phyloP scores from a whole-genome alignment of 2,329 filamentous ascomycete species.

The Ophiostoma triangulosporum region DNA sequence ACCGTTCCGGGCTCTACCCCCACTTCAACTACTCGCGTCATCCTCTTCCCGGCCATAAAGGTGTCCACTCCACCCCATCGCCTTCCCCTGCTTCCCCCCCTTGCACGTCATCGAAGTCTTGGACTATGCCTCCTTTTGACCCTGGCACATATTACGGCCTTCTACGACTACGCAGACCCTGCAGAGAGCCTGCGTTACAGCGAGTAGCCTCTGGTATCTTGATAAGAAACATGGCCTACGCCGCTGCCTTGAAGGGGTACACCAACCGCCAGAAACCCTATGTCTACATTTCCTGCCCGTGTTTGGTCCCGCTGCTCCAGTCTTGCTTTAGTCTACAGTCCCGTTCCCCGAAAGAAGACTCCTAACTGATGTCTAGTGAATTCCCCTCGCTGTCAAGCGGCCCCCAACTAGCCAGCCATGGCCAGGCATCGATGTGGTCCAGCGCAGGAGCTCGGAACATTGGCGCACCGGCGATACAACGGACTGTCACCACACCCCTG shows the following conservation, averaged over 20 bases:
- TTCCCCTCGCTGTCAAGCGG: conserved; percentile 54
- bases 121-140: conserved; percentile 5
- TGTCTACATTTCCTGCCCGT: background rate
- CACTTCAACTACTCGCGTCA: background rate
- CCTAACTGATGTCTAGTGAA: conserved; percentile 33
- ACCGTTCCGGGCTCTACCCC: background rate
- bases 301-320: too few relatives aligned
- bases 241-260: conserved; percentile 10
- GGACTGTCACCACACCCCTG: conserved; percentile 37
- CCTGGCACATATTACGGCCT: conserved; percentile 5
- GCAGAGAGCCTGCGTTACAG: conserved; percentile 5
- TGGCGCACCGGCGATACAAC: conserved; percentile 31
- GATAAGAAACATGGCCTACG: conserved; percentile 8
- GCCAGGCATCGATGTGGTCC: conserved; percentile 41
- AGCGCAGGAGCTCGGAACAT: conserved; percentile 34
- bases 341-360: conserved; percentile 14
- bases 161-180: conserved; percentile 6
- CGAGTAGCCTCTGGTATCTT: conserved; percentile 4
- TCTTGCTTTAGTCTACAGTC: too few relatives aligned
- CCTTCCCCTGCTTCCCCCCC: background rate
- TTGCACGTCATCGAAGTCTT: background rate
- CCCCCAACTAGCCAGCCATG: conserved; percentile 36
- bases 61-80: background rate
- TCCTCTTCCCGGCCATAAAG: background rate
- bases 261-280: background rate